Conservation (phyloP, 2,329 filamentous ascomycete genomes). For the Penicillium sp. region DNA sequence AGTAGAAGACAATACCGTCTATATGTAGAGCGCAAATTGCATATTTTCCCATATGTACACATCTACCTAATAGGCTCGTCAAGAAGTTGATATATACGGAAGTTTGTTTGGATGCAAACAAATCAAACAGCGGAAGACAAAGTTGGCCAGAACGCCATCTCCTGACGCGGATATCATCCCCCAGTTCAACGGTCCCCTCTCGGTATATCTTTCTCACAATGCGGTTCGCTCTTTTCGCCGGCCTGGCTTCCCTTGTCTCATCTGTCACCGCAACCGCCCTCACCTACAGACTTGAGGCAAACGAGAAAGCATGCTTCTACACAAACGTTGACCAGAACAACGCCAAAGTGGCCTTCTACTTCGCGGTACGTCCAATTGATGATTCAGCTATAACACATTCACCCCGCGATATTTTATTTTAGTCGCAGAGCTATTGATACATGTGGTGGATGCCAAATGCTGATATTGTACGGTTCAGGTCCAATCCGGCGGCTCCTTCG, state of each 20-base stretch:
- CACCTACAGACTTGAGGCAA: conserved; percentile 85
- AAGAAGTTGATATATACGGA: conserved; percentile 13
- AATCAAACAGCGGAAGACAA: conserved; percentile 32
- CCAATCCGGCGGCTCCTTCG: conserved; percentile 96
- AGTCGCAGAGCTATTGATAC: not conserved
- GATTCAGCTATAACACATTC: not conserved
- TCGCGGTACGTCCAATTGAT: conserved; percentile 68
- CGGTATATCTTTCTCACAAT: conserved; percentile 46
- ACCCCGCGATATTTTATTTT: not conserved
- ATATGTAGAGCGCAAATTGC: conserved; percentile 3
- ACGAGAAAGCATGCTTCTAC: conserved; percentile 97
- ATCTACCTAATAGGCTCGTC: not conserved
- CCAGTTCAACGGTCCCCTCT: conserved; percentile 14
- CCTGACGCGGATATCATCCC: conserved; percentile 24
- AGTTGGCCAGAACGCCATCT: conserved; percentile 34
- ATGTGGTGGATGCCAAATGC: not conserved
- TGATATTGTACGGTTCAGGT: conserved; percentile 57
- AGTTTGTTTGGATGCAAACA: conserved; percentile 35
- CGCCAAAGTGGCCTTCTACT: conserved; percentile 96
- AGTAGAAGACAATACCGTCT: conserved; percentile 9
- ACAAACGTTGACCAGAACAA: conserved; percentile 71
- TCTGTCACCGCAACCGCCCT: conserved; percentile 81
- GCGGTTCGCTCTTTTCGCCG: conserved; percentile 63
- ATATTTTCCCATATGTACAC: not conserved
- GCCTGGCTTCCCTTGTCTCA: conserved; percentile 69